These are phyloP conservation scores for Aspergillus steynii DNA, from an alignment of 495 filamentous ascomycete species.

Conservation along the genomic window DNA sequence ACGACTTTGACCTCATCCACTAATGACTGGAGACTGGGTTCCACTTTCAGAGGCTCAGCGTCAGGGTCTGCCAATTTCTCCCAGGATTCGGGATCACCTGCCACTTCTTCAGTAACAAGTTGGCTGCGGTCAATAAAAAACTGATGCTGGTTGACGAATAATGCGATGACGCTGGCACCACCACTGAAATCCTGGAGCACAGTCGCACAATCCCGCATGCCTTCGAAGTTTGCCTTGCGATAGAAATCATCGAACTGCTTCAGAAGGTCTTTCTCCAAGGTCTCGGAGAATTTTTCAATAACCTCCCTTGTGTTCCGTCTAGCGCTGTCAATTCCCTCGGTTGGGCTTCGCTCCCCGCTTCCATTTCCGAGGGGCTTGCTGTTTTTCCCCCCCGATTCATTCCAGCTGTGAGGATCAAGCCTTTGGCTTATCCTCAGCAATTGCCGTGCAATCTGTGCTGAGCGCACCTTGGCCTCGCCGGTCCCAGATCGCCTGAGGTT, in stretches of 20 bases:
- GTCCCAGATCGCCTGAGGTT: slow-evolving; percentile 76
- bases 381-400: slow-evolving; percentile 56
- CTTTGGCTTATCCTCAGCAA: slow-evolving; percentile 84
- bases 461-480: slow-evolving; percentile 83
- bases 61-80: slow-evolving; percentile 93
- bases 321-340: slow-evolving; percentile 34
- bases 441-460: slow-evolving; percentile 86
- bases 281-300: slow-evolving; percentile 96
- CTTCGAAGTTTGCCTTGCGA: slow-evolving; percentile 87
- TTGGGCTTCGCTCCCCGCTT: slow-evolving; percentile 39
- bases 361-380: slow-evolving; percentile 50
- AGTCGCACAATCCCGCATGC: slow-evolving; percentile 93
- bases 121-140: slow-evolving; percentile 96
- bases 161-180: slow-evolving; percentile 86
- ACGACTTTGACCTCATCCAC: slow-evolving; percentile 92
- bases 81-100: slow-evolving; percentile 79
- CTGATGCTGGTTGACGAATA: slow-evolving; percentile 98
- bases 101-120: slow-evolving; percentile 87
- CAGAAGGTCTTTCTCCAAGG: slow-evolving; percentile 89
- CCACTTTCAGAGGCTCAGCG: slow-evolving; percentile 83
- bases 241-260: slow-evolving; percentile 98
- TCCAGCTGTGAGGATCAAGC: slow-evolving; percentile 73
- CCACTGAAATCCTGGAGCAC: slow-evolving; percentile 96
- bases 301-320: slow-evolving; percentile 77
- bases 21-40: slow-evolving; percentile 87